Base-by-base conservation (phyloP, 2,329 filamentous ascomycete genomes). In the Colletotrichum echinochloae region DNA sequence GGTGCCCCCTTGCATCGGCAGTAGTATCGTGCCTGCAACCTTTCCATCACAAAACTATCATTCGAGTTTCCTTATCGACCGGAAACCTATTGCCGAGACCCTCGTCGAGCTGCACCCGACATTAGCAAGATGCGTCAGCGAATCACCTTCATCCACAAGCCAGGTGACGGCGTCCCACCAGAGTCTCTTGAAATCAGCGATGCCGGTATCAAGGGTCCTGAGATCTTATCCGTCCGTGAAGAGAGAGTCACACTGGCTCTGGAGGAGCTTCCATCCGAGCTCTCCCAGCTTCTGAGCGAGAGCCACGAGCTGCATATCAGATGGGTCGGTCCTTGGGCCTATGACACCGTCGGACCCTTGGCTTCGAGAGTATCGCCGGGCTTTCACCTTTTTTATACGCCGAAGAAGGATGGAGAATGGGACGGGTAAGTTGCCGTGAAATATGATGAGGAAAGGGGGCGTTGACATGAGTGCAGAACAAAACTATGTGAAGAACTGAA, bases 381-480 rank as follows among this genome's bases (percentile, higher is more conserved):
- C 3, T 83, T 98, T 28, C 94, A 98, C 83, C 84, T 94, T 33
- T 92, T 92, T 75, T 94, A 91, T 78, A 92, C 91, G 0, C 92
- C 92, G 0, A 79, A 79, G 7, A 78, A 81, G 39, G 77, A 80
- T 33, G 78, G 75, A 11, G 73, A 73, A 55, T 74, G 73, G 35
- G 73, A 77, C 26, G 75, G 74, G 75, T 78, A 73, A 67, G 76
- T 72, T 28, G n/a, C 66, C 60, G 59, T 26, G 16, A 12, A 12
- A 20, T 5, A 23, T 28, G 11, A 5, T 54, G 18, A 16, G 30
- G 23, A n/a, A 5, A 8, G 16, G 3, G 3, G 7, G 16, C 44
- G 23, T 28, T 71, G 37, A 70, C 49, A 28, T 55, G 39, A 57
- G 30, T 35, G 44, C 66, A 88, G 85, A 48, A 79, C 83, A 49